phyloP scores from a whole-genome alignment of 2,329 filamentous ascomycete species.

The Onygenales sp. region DNA sequence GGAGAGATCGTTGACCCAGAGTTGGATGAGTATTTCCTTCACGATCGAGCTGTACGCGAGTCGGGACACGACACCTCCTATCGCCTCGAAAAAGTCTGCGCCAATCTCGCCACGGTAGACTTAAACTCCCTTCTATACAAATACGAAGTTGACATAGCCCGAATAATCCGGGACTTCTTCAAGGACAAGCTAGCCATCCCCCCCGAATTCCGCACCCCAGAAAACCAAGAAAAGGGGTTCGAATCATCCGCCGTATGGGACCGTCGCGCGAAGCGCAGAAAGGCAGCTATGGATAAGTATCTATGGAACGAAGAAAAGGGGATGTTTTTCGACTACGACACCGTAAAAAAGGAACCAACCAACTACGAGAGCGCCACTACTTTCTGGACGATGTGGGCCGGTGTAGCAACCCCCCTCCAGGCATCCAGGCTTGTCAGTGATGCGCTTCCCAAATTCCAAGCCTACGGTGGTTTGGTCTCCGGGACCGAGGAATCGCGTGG shows the following conservation, averaged over 20 bases:
- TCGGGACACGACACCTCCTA: constrained; percentile 96
- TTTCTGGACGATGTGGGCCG: constrained; percentile 96
- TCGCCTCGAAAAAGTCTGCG: constrained; percentile 78
- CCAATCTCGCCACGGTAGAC: constrained; percentile 85
- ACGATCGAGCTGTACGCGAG: constrained; percentile 90
- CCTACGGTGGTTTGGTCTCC: constrained; percentile 74
- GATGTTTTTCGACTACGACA: constrained; percentile 98
- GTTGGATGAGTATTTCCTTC: constrained; percentile 88
- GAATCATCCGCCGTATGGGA: constrained; percentile 87
- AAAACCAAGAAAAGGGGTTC: constrained; percentile 55
- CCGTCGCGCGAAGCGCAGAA: constrained; percentile 72
- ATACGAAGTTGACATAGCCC: constrained; percentile 88
- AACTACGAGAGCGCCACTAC: constrained; percentile 87
- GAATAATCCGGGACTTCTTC: constrained; percentile 76
- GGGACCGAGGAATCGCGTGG: constrained; percentile 87
- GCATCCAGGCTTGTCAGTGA: constrained; percentile 72
- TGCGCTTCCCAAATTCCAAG: constrained; percentile 80
- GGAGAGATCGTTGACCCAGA: constrained; percentile 70
- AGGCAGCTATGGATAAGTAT: constrained; percentile 80
- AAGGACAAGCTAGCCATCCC: constrained; percentile 75
- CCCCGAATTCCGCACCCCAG: constrained; percentile 64
- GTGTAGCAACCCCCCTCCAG: constrained; percentile 74
- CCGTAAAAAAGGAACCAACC: constrained; percentile 66
- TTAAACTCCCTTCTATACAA: constrained; percentile 93
- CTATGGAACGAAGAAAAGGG: constrained; percentile 87